Conservation (phyloP, 2,329 filamentous ascomycete genomes). For the Zasmidium citrigriseum region DNA sequence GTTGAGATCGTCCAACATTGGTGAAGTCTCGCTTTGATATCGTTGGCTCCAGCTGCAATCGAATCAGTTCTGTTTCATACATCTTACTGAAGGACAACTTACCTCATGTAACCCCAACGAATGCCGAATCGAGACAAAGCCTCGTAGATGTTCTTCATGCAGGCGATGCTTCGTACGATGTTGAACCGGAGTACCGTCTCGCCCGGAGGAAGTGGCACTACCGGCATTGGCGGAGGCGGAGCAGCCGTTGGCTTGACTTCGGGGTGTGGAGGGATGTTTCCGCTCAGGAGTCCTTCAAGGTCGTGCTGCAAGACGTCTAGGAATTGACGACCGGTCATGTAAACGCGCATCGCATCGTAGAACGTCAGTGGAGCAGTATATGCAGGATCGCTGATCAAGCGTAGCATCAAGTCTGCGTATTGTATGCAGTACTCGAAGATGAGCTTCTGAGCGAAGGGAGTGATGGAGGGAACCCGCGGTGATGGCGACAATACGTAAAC, state of each 20-base stretch:
- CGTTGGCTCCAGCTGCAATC: slow-evolving; percentile 48
- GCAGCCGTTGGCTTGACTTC: slow-evolving; percentile 40
- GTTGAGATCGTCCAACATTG: slow-evolving; percentile 44
- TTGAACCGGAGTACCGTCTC: slow-evolving; percentile 35
- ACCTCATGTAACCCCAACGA: slow-evolving; percentile 50
- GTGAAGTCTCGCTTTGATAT: slow-evolving; percentile 47
- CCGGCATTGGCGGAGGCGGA: slow-evolving; percentile 36
- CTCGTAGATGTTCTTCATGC: slow-evolving; percentile 50
- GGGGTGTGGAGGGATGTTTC: slow-evolving; percentile 42
- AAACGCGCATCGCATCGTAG: slow-evolving; percentile 82
- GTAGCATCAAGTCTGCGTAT: slow-evolving; percentile 69
- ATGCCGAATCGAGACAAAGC: slow-evolving; percentile 49
- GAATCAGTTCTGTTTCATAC: not conserved
- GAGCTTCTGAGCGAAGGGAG: slow-evolving; percentile 67
- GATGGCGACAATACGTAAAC: slow-evolving; percentile 86
- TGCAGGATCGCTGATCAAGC: slow-evolving; percentile 61
- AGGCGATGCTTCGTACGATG: slow-evolving; percentile 44
- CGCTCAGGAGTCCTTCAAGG: slow-evolving; percentile 47
- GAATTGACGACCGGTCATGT: slow-evolving; percentile 65
- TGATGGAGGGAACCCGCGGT: slow-evolving; percentile 69
- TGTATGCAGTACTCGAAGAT: slow-evolving; percentile 26
- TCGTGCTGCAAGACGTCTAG: slow-evolving; percentile 58
- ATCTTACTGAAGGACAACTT: slow-evolving; percentile 4
- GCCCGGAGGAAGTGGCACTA: slow-evolving; percentile 30
- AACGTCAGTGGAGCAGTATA: slow-evolving; percentile 76